Base-by-base conservation (phyloP, 2,329 filamentous ascomycete genomes). In the Fusarium sp. region DNA sequence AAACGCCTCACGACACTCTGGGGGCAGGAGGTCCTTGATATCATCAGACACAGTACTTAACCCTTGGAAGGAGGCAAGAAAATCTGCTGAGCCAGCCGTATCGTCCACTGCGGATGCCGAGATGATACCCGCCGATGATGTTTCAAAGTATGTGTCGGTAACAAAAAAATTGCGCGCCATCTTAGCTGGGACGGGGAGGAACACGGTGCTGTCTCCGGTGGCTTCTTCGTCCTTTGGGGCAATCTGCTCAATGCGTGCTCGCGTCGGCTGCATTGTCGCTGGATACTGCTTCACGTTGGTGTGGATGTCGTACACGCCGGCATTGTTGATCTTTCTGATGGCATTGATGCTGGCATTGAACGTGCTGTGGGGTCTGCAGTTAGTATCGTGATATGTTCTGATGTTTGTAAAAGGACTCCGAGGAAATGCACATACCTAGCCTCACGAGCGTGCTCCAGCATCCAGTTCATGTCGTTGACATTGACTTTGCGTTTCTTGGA, bases 391-490 rank as follows among this genome's bases (percentile, higher is more conserved):
- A 39, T 27, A 10, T 30, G 15, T 14, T 56, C 44, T 33, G 25
- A 19, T 15, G 9, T 20, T 14, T 49, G 20, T 6, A 51, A 10
- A 14, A 7, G 17, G 51, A 17, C 1, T n/a, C 33, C 3, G 8
- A 20, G 13, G 7, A 17, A 37, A n/a, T n/a, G 11, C 14, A 71
- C 76, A 48, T 85, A 96, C 94, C 92, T 95, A 56, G 95, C 93
- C 77, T 95, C 93, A 50, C 92, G 88, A 27, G 94, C 94, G 80
- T 99, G 96, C 81, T 98, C 94, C 58, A 96, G 84, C 87, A 97
- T 96, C 96, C 96, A 99, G 78, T 98, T 99, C 58, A 91, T 89
- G 72, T 96, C 93, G 53, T 94, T 98, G 61, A 98, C 91, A 62
- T 94, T 91, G 39, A 97, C 91, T 73, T 91, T 92, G 70, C 92